Evolutionary conservation across 768 basidiomycete species (phyloP).

Genomic region (Lactarius sanguifluus): DNA sequence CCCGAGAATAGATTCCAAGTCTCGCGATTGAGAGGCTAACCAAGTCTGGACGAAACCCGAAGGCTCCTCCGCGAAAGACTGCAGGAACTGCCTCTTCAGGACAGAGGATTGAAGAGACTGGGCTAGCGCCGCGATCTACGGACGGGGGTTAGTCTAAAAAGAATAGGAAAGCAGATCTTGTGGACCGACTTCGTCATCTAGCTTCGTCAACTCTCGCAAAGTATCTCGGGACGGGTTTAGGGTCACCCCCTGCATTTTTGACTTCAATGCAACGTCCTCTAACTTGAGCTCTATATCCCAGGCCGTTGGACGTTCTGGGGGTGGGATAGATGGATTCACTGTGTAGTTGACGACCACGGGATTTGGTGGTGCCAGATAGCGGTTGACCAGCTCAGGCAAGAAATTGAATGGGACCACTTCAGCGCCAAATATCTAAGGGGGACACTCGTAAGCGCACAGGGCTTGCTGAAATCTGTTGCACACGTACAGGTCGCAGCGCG

Average conservation of each 20-base stretch:
- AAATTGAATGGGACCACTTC: conserved; percentile 75
- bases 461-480: background rate
- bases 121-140: conserved; percentile 75
- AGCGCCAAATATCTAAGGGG: conserved; percentile 60
- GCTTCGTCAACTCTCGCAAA: conserved; percentile 58
- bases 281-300: conserved; percentile 89
- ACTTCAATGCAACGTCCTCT: conserved; percentile 75
- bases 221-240: conserved; percentile 70
- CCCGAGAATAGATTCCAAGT: conserved; percentile 86
- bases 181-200: conserved; percentile 82
- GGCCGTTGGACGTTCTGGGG: conserved; percentile 61
- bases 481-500: conserved; percentile 57
- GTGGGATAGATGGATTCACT: conserved; percentile 57
- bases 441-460: conserved; percentile 12
- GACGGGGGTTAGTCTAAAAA: background rate
- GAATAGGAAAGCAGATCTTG: background rate
- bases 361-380: conserved; percentile 71
- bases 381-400: conserved; percentile 82
- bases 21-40: conserved; percentile 89
- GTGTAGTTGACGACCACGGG: conserved; percentile 80
- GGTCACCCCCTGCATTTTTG: conserved; percentile 66
- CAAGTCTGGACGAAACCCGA: conserved; percentile 83
- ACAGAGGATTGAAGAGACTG: conserved; percentile 87
- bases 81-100: conserved; percentile 82
- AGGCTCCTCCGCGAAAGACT: conserved; percentile 78